phyloP scores from a whole-genome alignment of 2,329 filamentous ascomycete species.

The Drechslerella dactyloides region DNA sequence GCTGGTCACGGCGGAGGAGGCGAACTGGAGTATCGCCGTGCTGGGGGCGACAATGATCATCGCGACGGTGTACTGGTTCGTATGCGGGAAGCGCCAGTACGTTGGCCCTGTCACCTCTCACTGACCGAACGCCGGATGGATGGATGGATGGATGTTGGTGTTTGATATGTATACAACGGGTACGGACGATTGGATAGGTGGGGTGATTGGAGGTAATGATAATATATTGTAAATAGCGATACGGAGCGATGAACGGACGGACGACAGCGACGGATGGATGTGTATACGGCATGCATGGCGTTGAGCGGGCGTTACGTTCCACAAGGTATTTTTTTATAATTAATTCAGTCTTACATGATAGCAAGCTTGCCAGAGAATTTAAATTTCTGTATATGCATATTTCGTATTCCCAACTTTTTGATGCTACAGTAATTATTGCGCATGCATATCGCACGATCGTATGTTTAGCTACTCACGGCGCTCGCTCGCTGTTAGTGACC shows the following conservation, averaged over 20 bases:
- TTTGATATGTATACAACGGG: neutral
- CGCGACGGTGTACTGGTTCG: conserved; percentile 48
- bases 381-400: too few relatives aligned
- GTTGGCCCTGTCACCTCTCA: conserved; percentile 42
- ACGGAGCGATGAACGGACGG: conserved; percentile 1
- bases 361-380: too few relatives aligned
- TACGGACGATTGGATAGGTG: neutral
- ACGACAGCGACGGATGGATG: conserved; percentile 3
- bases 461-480: neutral
- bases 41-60: conserved; percentile 35
- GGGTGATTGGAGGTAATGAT: conserved; percentile 12
- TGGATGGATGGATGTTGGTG: neutral
- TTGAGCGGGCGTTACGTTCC: neutral
- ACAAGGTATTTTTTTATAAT: too few relatives aligned
- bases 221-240: conserved; percentile 23
- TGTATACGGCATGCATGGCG: neutral
- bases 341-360: too few relatives aligned
- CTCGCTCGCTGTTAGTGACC: too few relatives aligned
- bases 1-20: conserved; percentile 40
- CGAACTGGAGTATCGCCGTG: conserved; percentile 47
- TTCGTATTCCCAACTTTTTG: too few relatives aligned
- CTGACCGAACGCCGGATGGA: conserved; percentile 23
- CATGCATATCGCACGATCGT: neutral
- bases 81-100: conserved; percentile 43
- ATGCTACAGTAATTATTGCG: too few relatives aligned